These are phyloP conservation scores for Flaveria linearis DNA, from an alignment of 129 eudicot species.

Conservation along the genomic window DNA sequence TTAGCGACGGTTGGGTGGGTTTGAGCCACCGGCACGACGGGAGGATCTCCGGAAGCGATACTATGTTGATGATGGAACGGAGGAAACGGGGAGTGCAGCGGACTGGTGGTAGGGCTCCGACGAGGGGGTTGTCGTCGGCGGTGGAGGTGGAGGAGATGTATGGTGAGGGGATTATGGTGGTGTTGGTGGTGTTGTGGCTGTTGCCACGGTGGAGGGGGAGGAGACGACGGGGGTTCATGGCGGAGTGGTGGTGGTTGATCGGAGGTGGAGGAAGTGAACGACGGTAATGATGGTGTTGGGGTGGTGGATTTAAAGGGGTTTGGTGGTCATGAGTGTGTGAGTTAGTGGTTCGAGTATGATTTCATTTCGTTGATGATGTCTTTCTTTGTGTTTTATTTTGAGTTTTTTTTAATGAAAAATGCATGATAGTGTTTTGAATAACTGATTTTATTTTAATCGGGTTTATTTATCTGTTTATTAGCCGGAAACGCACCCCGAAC, in stretches of 20 bases:
- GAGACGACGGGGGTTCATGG: constrained; percentile 36
- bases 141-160: constrained; percentile 30
- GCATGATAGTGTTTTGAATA: too few species aligned
- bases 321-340: constrained; percentile 18
- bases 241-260: neutral
- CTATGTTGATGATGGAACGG: constrained; percentile 50
- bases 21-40: constrained; percentile 59
- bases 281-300: constrained; percentile 50
- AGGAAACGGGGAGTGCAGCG: constrained; percentile 42
- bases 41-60: constrained; percentile 49
- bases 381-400: too few species aligned
- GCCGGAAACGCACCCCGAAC: too few species aligned
- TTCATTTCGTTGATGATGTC: neutral
- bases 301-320: constrained; percentile 41
- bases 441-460: too few species aligned
- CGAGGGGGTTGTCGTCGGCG: constrained; percentile 30
- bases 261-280: constrained; percentile 7
- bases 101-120: constrained; percentile 16
- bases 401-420: too few species aligned
- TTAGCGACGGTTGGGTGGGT: constrained; percentile 43
- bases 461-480: too few species aligned
- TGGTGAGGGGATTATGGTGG: constrained; percentile 48
- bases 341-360: constrained; percentile 8
- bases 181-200: constrained; percentile 47
- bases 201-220: constrained; percentile 48